Evolutionary conservation across 129 eudicot species (phyloP), one percentile per base, ranked within the genome.

Genomic region (Pittosporum tobira): DNA sequence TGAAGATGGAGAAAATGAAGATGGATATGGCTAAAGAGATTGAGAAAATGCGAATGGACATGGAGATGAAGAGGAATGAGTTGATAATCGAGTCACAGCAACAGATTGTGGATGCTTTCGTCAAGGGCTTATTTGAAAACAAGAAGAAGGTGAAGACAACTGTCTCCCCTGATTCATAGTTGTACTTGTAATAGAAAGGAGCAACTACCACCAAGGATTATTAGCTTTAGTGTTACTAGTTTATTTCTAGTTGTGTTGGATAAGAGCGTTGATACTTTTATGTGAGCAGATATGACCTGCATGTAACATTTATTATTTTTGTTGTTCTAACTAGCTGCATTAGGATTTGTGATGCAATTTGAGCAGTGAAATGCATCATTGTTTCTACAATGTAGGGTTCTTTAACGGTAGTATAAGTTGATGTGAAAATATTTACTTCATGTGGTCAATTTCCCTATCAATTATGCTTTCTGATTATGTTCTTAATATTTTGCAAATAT

Each of bases 1-100:
- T 89, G 78, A 82, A 73, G 70, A 77, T 82, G 97, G 97, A 89
- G 77, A 75, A 67, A 51, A 81, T 78, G 88, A 89, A 85, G 81
- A 89, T 89, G 74, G 97, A 84, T 2, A 79, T 89, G 95, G 85
- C 88, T 7, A 61, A 69, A 31, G 95, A 89, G 59, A 79, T 82
- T 54, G 97, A 89, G 69, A 73, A 72, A 60, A 76, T 68, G 71
- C 56, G 93, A 22, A 82, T 82, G 80, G 95, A 89, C 31, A 70
- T 78, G 50, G 97, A 89, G 76, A 72, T 89, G 93, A 89, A 85
- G 56, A 72, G 88, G 20, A 89, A 83, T 31, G 71, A 75, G 68
- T 28, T 84, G 88, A 58, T 82, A 48, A 66, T 89, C 5, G 85
- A 85, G 51, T 84, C 93, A 1, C 94, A 89, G 65, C 77, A 63